These are phyloP conservation scores for Cutaneotrichosporon spelunceum DNA, from an alignment of 1,284 basidiomycete genomes.

Conservation along the genomic window DNA sequence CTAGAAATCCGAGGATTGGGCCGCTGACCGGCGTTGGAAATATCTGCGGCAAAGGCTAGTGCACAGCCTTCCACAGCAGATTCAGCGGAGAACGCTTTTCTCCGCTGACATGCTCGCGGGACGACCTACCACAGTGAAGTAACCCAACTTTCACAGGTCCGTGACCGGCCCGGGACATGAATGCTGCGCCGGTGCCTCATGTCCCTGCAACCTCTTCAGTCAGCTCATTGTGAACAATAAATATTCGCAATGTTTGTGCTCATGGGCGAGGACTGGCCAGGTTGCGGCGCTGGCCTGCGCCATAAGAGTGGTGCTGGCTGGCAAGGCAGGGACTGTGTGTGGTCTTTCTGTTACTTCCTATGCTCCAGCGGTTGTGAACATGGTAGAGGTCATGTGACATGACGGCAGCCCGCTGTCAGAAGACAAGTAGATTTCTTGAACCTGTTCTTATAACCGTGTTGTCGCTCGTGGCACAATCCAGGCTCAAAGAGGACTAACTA, in stretches of 20 bases:
- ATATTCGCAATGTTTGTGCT: neutral
- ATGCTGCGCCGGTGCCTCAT: neutral
- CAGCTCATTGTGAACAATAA: neutral
- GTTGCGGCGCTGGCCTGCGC: neutral
- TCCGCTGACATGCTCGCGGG: neutral
- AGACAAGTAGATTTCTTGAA: neutral
- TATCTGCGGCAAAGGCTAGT: neutral
- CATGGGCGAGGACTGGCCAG: neutral
- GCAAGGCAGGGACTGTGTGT: neutral
- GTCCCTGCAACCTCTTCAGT: neutral
- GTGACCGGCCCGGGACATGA: neutral
- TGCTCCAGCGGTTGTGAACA: neutral
- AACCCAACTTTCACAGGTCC: neutral
- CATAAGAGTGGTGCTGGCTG: neutral
- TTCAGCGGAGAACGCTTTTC: slow-evolving; percentile 3
- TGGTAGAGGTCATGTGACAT: neutral
- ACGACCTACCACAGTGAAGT: neutral
- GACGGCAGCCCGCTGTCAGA: neutral
- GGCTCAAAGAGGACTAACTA: neutral
- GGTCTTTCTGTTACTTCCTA: neutral
- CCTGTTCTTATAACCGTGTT: neutral
- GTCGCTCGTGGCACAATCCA: neutral
- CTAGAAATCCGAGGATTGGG: neutral
- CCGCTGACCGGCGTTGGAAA: slow-evolving; percentile 2
- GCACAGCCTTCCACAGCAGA: neutral